These are phyloP conservation scores for Salicornia ramosissima DNA, from an alignment of 148 eudicot genomes.

Conservation along the genomic window DNA sequence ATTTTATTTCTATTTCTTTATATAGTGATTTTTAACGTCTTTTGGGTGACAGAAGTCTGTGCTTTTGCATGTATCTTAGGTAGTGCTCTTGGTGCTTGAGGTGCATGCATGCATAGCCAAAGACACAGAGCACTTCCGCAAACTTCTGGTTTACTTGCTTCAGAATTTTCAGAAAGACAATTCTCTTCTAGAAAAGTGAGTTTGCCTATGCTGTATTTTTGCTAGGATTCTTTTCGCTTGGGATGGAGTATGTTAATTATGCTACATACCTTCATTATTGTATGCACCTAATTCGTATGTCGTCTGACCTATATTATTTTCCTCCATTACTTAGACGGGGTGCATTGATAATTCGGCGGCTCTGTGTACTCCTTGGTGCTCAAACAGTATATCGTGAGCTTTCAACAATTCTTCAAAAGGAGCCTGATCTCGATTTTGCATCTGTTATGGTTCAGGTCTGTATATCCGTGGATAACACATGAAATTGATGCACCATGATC, in stretches of 20 bases:
- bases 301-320: conserved; percentile 5
- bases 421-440: conserved; percentile 89
- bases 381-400: conserved; percentile 88
- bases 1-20: too few relatives aligned
- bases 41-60: conserved; percentile 12
- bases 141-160: conserved; percentile 78
- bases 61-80: conserved; percentile 39
- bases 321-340: conserved; percentile 52
- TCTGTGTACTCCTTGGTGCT: conserved; percentile 84
- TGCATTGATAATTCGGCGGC: conserved; percentile 83
- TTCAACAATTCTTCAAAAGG: conserved; percentile 71
- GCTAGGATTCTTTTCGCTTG: not conserved
- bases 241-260: not conserved
- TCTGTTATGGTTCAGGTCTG: conserved; percentile 96
- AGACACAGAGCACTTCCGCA: conserved; percentile 65
- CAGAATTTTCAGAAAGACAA: conserved; percentile 60
- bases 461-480: not conserved
- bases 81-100: conserved; percentile 91
- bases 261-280: not conserved
- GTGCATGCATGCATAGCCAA: conserved; percentile 97
- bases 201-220: conserved; percentile 10
- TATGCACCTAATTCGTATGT: not conserved
- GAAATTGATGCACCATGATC: not conserved
- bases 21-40: not conserved
- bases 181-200: conserved; percentile 87